Evolutionary conservation across 176 grass and related monocot genomes (phyloP).

Genomic region (Eragrostis curvula): DNA sequence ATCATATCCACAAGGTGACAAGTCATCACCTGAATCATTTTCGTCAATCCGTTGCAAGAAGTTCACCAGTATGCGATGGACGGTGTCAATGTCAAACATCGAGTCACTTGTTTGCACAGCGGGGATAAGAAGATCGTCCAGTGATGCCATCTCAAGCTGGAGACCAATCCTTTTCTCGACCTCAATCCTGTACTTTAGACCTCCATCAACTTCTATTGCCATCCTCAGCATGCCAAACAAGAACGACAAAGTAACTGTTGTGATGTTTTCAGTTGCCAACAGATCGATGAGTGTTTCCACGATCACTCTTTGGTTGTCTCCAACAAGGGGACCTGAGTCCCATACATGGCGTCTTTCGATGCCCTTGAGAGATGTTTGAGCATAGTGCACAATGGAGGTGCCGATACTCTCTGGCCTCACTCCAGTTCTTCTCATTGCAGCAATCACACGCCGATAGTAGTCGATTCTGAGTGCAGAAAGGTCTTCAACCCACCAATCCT

Average conservation of each 20-base stretch:
- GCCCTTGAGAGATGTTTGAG: conserved; percentile 69
- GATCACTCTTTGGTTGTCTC: conserved; percentile 65
- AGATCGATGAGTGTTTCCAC: conserved; percentile 74
- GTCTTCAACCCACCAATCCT: conserved; percentile 92
- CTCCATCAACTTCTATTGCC: conserved; percentile 72
- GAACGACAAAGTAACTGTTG: conserved; percentile 70
- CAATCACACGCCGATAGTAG: conserved; percentile 67
- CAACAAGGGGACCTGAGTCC: conserved; percentile 65
- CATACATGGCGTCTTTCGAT: conserved; percentile 69
- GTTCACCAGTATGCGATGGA: conserved; percentile 79
- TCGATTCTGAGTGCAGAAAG: conserved; percentile 71
- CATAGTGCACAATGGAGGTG: conserved; percentile 70
- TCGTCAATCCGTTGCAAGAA: conserved; percentile 83
- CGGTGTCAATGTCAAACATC: conserved; percentile 79
- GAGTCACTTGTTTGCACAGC: conserved; percentile 71
- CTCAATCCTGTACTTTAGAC: conserved; percentile 65
- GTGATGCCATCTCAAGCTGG: conserved; percentile 78
- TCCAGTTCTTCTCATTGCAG: conserved; percentile 72
- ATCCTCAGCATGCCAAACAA: conserved; percentile 91
- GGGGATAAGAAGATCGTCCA: conserved; percentile 86
- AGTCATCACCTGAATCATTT: conserved; percentile 71
- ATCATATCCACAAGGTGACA: conserved; percentile 70
- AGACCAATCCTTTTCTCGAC: conserved; percentile 79
- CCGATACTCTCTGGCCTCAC: conserved; percentile 73
- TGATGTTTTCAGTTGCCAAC: conserved; percentile 75